Percentiles rank a stretch among this genome's conserved stretches.
Conservation (phyloP, 139 green algal genomes). For the Chlorella sorokiniana region DNA sequence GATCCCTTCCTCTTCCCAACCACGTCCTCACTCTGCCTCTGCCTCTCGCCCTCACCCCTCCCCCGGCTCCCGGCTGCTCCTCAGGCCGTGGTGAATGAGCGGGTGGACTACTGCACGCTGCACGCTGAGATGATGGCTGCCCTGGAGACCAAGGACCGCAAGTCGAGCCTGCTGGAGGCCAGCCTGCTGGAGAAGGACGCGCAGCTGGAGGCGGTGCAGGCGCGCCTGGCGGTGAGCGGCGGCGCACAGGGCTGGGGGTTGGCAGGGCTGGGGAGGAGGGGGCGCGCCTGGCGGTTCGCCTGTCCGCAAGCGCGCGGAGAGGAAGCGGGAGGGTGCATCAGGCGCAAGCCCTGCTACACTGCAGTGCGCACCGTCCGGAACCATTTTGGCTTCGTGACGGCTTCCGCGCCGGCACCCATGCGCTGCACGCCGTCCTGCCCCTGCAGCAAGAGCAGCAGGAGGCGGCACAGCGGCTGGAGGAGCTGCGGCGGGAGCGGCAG, state of each 20-base stretch:
- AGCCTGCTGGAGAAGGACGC: slow-evolving; percentile 61
- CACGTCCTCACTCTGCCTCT: not conserved
- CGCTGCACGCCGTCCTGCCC: not conserved
- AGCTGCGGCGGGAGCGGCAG: slow-evolving; percentile 40
- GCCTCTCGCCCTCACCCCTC: not conserved
- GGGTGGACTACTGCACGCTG: slow-evolving; percentile 43
- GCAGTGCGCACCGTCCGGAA: too few relatives aligned
- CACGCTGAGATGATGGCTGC: slow-evolving; percentile 25
- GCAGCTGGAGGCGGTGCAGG: slow-evolving; percentile 37
- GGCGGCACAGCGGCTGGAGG: slow-evolving; percentile 20
- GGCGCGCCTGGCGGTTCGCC: not conserved
- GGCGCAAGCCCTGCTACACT: too few relatives aligned
- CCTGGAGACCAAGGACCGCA: slow-evolving; percentile 19
- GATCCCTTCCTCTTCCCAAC: not conserved
- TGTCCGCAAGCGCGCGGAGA: too few relatives aligned
- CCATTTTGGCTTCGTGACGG: too few relatives aligned
- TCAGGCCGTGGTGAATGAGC: slow-evolving; percentile 70
- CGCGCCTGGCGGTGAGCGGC: not conserved
- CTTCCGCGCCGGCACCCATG: not conserved
- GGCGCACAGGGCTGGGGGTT: not conserved
- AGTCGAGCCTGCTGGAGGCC: slow-evolving; percentile 54
- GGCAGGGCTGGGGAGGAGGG: not conserved
- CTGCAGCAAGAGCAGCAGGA: slow-evolving; percentile 18
- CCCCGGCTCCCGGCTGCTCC: not conserved
- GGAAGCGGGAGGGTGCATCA: too few relatives aligned